These are phyloP conservation scores for Cadophora sp. DNA, from an alignment of 2,329 filamentous ascomycete species.

Conservation along the genomic window DNA sequence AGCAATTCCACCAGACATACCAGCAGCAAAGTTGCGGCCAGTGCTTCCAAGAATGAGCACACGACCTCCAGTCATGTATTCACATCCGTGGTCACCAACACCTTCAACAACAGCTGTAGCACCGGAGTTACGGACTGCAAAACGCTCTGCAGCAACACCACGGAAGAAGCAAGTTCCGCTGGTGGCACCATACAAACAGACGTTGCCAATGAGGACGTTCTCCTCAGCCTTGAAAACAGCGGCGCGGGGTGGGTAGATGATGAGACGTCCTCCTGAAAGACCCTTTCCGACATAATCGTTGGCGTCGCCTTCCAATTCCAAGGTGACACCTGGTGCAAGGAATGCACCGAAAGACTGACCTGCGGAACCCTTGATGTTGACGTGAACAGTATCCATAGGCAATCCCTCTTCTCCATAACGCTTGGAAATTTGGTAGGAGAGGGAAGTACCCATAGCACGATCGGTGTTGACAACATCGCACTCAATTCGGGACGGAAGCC, in stretches of 20 bases:
- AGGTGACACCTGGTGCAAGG: conserved; percentile 88
- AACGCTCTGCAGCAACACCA: conserved; percentile 93
- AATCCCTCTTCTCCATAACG: conserved; percentile 88
- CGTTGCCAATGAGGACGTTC: conserved; percentile 92
- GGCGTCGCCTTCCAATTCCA: conserved; percentile 93
- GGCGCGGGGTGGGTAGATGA: conserved; percentile 89
- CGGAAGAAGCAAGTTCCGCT: conserved; percentile 94
- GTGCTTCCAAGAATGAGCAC: conserved; percentile 86
- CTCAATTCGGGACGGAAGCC: conserved; percentile 89
- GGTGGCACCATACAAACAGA: conserved; percentile 94
- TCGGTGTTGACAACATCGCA: conserved; percentile 97
- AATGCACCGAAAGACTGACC: conserved; percentile 97
- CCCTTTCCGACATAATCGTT: conserved; percentile 99
- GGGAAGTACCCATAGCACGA: conserved; percentile 88
- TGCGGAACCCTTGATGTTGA: conserved; percentile 94
- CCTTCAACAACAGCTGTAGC: conserved; percentile 96
- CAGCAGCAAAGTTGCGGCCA: conserved; percentile 95
- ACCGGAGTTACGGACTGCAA: conserved; percentile 95
- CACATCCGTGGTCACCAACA: conserved; percentile 93
- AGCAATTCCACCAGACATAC: conserved; percentile 98
- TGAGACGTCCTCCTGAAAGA: conserved; percentile 88
- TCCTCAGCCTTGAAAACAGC: conserved; percentile 96
- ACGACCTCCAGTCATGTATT: conserved; percentile 98
- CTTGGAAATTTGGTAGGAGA: conserved; percentile 96
- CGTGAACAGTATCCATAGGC: conserved; percentile 91